Base-by-base conservation (phyloP, 139 green algal genomes). In the Penium margaritaceum region DNA sequence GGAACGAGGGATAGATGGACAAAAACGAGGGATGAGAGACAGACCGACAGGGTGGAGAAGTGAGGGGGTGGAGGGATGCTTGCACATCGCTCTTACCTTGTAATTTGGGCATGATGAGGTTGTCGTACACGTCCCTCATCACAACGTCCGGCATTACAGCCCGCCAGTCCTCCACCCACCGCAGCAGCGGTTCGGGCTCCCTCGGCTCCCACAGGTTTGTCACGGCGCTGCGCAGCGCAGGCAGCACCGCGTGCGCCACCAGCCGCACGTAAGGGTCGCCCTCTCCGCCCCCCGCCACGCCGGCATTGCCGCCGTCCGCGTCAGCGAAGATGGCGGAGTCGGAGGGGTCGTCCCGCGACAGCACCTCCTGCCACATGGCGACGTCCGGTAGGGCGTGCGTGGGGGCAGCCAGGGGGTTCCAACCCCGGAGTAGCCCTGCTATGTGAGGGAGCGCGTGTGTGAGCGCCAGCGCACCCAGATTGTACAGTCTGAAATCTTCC, bases 401-500 rank as follows among this genome's bases (percentile, higher is more conserved):
- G 15, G 79, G 79, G 14, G 74, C 12, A 5, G 17, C 27, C 32
- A 77, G 57, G 3, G 75, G 71, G 27, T 61, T 72, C 17, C 58
- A 88, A 68, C 71, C 32, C 15, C n/a, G 54, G 35, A 84, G 79
- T 21, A 61, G 67, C 36, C 21, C 32, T 5, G n/a, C 19, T 0
- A 83, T 35, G 4, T 54, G 24, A 3, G 79, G 79, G 9, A 79
- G 43, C 15, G 37, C 79, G 32, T 91, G 85, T 3, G 84, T 82
- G 24, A 94, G 67, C 21, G 89, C 91, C n/a, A 85, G 68, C 1
- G 83, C 83, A 6, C 81, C 63, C 7, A 96, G 57, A 70, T 89
- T 88, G 80, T 94, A 96, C 83, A 95, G 79, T 17, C 85, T 74
- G 67, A 91, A 97, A 81, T 97, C 89, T 75, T 91, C 88, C 0